phyloP scores from a whole-genome alignment of 371 early-diverging fungal genomes.

The Apophysomyces trapeziformis region DNA sequence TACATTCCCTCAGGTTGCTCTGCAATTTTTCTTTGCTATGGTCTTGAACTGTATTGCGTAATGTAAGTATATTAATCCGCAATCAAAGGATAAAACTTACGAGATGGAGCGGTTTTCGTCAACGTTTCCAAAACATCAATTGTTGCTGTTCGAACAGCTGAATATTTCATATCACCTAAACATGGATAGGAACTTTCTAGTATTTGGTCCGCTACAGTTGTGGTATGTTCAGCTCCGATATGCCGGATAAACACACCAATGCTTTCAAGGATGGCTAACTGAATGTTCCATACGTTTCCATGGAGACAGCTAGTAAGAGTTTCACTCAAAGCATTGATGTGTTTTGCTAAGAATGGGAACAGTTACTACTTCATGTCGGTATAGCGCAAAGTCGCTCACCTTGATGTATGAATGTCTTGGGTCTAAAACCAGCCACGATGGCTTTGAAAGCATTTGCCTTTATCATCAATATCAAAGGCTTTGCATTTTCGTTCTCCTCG shows the following conservation, averaged over 20 bases:
- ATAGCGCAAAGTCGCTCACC: constrained; percentile 35
- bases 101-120: not conserved
- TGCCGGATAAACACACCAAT: constrained; percentile 53
- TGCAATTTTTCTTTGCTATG: constrained; percentile 14
- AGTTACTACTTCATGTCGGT: not conserved
- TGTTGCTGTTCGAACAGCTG: constrained; percentile 50
- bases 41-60: constrained; percentile 20
- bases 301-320: constrained; percentile 48
- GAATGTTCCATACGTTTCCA: constrained; percentile 78
- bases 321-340: constrained; percentile 33
- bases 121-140: constrained; percentile 39
- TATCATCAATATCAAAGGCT: constrained; percentile 68
- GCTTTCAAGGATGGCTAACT: constrained; percentile 64
- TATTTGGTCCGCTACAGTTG: not conserved
- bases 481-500: constrained; percentile 68
- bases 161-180: constrained; percentile 46
- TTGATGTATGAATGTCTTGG: constrained; percentile 47
- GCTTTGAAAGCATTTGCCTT: constrained; percentile 76
- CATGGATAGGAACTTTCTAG: constrained; percentile 19
- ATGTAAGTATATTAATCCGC: not conserved
- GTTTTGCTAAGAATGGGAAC: constrained; percentile 25
- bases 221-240: constrained; percentile 13
- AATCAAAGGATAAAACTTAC: constrained; percentile 16
- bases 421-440: constrained; percentile 61
- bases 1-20: constrained; percentile 3